Conservation (phyloP, 2,329 filamentous ascomycete genomes). For the Zymoseptoria passerinii region DNA sequence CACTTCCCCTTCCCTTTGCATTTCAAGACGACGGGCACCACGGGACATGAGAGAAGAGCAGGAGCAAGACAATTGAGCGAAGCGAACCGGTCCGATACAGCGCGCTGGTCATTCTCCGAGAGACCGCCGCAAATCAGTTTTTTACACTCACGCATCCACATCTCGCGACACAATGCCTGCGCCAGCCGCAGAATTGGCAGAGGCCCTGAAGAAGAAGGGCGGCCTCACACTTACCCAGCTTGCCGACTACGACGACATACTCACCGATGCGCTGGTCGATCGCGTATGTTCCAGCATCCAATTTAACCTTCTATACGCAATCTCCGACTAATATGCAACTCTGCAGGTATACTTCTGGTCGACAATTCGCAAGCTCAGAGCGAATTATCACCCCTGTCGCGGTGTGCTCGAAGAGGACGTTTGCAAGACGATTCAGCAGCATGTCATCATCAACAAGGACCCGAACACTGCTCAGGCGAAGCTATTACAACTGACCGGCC, state of each 20-base stretch:
- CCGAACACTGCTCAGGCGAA: constrained; percentile 60
- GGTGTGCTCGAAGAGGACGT: constrained; percentile 62
- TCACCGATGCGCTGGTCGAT: constrained; percentile 91
- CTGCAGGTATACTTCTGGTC: constrained; percentile 89
- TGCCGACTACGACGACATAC: constrained; percentile 86
- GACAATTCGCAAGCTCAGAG: constrained; percentile 83
- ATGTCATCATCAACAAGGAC: constrained; percentile 70
- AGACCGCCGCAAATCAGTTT: constrained; percentile 6
- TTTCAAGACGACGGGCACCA: background rate
- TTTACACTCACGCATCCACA: background rate
- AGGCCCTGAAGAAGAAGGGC: constrained; percentile 52
- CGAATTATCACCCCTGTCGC: constrained; percentile 77
- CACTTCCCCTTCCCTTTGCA: background rate
- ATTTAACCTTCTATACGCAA: background rate
- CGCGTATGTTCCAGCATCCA: constrained; percentile 55
- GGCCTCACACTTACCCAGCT: constrained; percentile 79
- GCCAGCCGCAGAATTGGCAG: constrained; percentile 32
- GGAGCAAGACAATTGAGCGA: background rate
- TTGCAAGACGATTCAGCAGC: constrained; percentile 49
- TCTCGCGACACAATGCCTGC: constrained; percentile 19
- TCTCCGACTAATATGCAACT: constrained; percentile 8
- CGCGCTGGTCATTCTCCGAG: background rate
- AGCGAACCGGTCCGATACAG: background rate
- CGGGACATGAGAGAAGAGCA: background rate
- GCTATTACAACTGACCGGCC: constrained; percentile 62